Conservation (phyloP, 441 rosid species). For the Populus hybrid region DNA sequence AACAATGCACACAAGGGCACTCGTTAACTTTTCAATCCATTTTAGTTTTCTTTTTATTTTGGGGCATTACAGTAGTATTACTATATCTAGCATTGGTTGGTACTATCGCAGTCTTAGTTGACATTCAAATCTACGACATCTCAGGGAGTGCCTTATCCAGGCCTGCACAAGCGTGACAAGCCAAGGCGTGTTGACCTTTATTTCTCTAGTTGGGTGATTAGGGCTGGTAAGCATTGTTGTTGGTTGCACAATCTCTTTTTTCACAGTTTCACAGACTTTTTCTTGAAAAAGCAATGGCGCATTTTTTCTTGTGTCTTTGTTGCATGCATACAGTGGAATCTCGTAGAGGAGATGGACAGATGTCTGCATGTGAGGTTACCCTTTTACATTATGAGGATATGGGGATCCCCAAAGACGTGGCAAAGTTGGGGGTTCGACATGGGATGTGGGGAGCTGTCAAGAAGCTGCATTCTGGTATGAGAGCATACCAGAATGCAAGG, state of each 20-base stretch:
- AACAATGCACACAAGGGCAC: too few species aligned
- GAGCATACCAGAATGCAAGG: conserved; percentile 74
- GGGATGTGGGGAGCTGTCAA: conserved; percentile 98
- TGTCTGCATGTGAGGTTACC: conserved; percentile 77
- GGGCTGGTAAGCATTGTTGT: conserved; percentile 47
- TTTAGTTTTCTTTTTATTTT: too few species aligned
- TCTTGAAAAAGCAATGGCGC: neutral
- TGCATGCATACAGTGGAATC: conserved; percentile 66
- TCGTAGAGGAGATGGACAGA: conserved; percentile 72
- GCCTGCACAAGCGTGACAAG: conserved; percentile 65
- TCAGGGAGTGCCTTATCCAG: conserved; percentile 72
- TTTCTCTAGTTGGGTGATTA: conserved; percentile 93
- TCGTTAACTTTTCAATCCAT: too few species aligned
- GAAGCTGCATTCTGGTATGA: conserved; percentile 75
- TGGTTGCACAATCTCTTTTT: conserved; percentile 5
- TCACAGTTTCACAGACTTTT: conserved; percentile 7
- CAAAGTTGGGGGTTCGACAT: conserved; percentile 87
- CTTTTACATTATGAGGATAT: conserved; percentile 88
- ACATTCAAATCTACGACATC: conserved; percentile 11
- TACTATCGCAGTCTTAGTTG: neutral
- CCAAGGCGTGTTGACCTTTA: conserved; percentile 92
- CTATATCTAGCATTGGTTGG: too few species aligned
- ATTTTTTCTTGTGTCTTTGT: conserved; percentile 6
- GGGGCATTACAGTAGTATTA: neutral
- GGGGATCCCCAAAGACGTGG: conserved; percentile 99